Evolutionary conservation across 2,329 filamentous ascomycete species (phyloP), one percentile per base, ranked within the genome.

Genomic region (Penicillium freii): DNA sequence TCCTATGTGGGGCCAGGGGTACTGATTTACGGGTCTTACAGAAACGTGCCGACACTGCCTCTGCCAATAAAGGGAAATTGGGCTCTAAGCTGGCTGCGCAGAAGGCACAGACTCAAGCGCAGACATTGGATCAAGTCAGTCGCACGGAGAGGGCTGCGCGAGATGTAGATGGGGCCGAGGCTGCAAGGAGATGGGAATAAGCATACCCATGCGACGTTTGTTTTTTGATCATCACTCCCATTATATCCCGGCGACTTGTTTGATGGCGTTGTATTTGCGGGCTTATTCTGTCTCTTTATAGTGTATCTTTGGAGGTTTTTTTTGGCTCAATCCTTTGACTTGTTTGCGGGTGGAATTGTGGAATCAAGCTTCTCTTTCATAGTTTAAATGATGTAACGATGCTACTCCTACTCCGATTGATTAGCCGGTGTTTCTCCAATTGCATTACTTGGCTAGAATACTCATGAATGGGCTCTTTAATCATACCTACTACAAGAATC

Each of bases 41-140:
- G 89, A 87, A 87, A 70, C 84, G 90, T 62, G 86, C 86, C 21
- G 84, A 86, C 65, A 46, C 77, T 74, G 58, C 70, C 9, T 55
- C 68, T 4, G 58, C 68, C 1, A 68, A 64, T 23, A 85, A 85
- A 66, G 87, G 90, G 17, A 92, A 91, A 70, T 80, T 95, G 13
- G 83, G 83, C 34, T 77, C 81, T 33, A 87, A 92, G 70, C 79
- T 96, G 15, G 83, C 87, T 54, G 87, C 86, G 36, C 89, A 96
- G 76, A 90, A 89, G 77, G 86, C 84, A 66, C 85, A 90, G 77
- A 91, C 88, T 9, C 82, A 86, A 52, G 80, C 77, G 31, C 85
- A 88, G 58, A 87, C 86, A 1, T 77, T 96, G 48, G 85, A 86
- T 61, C 82, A 89, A 62, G 83, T 81, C 4, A 91, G 90, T 70